Conservation (phyloP, 805 yeast species). For the Pichia rugopelliculosa region DNA sequence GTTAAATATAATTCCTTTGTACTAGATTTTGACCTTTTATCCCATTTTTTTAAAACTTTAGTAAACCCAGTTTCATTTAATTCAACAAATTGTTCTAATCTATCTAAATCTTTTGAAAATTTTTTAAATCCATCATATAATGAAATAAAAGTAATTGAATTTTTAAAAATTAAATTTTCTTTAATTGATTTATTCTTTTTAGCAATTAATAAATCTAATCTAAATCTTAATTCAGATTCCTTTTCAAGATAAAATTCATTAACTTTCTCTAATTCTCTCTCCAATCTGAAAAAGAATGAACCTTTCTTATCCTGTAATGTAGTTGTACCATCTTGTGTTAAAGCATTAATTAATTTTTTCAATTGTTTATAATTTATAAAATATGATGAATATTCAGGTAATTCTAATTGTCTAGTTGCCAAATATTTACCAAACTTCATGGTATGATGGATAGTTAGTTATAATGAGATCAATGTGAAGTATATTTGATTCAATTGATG, state of each 20-base stretch:
- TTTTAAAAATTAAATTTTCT: conserved; percentile 45
- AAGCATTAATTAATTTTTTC: conserved; percentile 82
- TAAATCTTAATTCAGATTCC: conserved; percentile 77
- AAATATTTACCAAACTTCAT: conserved; percentile 93
- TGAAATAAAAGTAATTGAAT: conserved; percentile 72
- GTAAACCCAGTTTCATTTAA: conserved; percentile 93
- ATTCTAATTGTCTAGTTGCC: conserved; percentile 87
- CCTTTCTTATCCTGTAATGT: conserved; percentile 84
- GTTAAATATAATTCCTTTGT: conserved; percentile 87
- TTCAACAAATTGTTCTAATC: conserved; percentile 90
- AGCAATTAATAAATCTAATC: conserved; percentile 67
- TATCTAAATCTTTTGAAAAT: conserved; percentile 78
- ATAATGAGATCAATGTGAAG: too few relatives aligned
- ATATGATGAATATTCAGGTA: conserved; percentile 91
- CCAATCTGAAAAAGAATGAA: conserved; percentile 79
- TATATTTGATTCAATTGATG: background rate
- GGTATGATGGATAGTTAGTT: background rate
- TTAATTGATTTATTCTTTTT: conserved; percentile 41
- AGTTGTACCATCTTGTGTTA: conserved; percentile 31
- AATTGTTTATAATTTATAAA: conserved; percentile 92
- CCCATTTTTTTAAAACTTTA: conserved; percentile 96
- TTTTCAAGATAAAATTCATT: conserved; percentile 87
- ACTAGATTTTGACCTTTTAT: conserved; percentile 88
- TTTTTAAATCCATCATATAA: conserved; percentile 84
- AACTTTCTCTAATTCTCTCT: conserved; percentile 92